Evolutionary conservation across 2,329 filamentous ascomycete species (phyloP), one percentile per base, ranked within the genome.

Genomic region (Trichoderma asperellum): DNA sequence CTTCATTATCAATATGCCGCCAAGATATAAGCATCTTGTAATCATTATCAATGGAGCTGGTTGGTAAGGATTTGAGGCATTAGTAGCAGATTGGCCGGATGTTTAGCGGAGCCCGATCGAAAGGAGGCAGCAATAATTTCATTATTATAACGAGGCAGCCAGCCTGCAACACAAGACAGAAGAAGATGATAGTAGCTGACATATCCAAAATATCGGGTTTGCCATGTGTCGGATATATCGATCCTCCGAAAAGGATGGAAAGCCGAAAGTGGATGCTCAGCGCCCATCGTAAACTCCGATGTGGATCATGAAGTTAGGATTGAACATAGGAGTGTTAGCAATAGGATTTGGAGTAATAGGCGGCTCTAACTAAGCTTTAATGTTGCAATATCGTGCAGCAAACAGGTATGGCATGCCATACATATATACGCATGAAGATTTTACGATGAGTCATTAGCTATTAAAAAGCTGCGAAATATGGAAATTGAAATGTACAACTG

Each of bases 221-320:
- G 1, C 37, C 37, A 40, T 10, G 18, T 32, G n/a, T 47, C 58
- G 58, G 58, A 61, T 49, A 61, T 61, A 61, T 34, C 58, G 32
- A 5, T 61, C 24, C 37, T 32, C 58, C 58, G 37, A 61, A 47
- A 47, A 34, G 2, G 10, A 61, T 12, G 8, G 40, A 61, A 61
- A 61, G 58, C 58, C 58, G 58, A 61, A n/a, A 21, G 58, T 61
- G 58, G 58, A 32, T 47, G 27, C 4, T 21, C 10, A 49, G 7
- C 0, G 4, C n/a, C 24, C 47, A 0, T 11, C 11, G 21, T 49
- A 49, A 49, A n/a, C n/a, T 21, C 18, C 10, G 21, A 49, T 43
- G 40, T 43, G 40, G 40, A 49, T 21, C 18, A 49, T 24, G 4
- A 4, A 5, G 18, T 49, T 6, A 21, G 43, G 18, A n/a, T 49